These are phyloP conservation scores for Haematococcus lacustris DNA, from an alignment of 139 green algal genomes.

Conservation along the genomic window DNA sequence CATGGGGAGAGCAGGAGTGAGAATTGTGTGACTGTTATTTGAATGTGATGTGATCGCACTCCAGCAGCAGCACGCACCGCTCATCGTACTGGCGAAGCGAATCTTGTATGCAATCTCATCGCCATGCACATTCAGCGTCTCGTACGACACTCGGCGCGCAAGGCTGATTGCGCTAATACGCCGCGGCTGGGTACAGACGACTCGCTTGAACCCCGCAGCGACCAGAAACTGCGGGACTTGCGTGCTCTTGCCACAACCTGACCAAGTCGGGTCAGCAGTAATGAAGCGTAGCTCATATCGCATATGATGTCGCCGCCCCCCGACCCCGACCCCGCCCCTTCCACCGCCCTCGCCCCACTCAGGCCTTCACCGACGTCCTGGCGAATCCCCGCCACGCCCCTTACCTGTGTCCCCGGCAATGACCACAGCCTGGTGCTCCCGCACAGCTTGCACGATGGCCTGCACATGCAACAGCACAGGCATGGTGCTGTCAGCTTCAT, in stretches of 20 bases:
- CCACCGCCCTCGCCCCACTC: not conserved
- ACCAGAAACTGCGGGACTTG: constrained; percentile 63
- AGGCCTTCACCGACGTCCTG: not conserved
- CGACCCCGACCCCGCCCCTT: too few species aligned
- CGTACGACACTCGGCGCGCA: constrained; percentile 56
- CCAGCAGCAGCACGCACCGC: too few species aligned
- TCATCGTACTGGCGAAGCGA: constrained; percentile 44
- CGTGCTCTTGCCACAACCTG: constrained; percentile 81
- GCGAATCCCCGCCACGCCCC: constrained; percentile 26
- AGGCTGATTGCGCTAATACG: constrained; percentile 62
- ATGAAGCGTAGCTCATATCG: too few species aligned
- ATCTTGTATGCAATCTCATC: constrained; percentile 44
- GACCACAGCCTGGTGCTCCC: constrained; percentile 53
- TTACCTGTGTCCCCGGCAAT: constrained; percentile 74
- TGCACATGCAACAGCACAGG: too few species aligned
- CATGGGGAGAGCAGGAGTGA: too few species aligned
- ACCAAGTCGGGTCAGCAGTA: not conserved
- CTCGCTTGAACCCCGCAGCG: constrained; percentile 26
- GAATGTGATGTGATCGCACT: too few species aligned
- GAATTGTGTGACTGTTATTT: too few species aligned
- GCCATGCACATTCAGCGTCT: constrained; percentile 51
- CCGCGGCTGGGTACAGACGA: constrained; percentile 57
- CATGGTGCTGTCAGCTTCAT: too few species aligned
- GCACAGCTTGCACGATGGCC: constrained; percentile 50
- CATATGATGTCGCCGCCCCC: not conserved